Conservation (phyloP, 257 asterid species). For the Nicotiana tomentosiformis region DNA sequence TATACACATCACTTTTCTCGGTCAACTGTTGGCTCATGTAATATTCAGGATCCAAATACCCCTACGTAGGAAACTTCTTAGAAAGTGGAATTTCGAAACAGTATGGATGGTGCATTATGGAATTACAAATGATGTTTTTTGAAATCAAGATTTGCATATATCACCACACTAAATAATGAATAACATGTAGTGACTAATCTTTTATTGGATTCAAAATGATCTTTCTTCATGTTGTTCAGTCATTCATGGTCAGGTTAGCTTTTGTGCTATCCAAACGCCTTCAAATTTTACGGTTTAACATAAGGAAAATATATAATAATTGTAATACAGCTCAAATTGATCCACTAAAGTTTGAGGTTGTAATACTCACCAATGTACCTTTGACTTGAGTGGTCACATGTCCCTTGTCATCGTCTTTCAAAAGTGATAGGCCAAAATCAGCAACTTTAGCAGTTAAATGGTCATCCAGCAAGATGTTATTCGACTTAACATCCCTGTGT, state of each 20-base stretch:
- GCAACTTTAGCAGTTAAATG: conserved; percentile 74
- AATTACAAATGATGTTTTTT: not conserved
- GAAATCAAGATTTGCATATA: not conserved
- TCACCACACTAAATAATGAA: not conserved
- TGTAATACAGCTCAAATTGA: not conserved
- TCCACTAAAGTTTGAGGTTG: not conserved
- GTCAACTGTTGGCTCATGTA: conserved; percentile 87
- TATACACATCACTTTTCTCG: conserved; percentile 76
- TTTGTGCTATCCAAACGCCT: not conserved
- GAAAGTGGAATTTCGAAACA: not conserved
- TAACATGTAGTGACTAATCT: not conserved
- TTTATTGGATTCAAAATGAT: not conserved
- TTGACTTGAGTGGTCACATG: conserved; percentile 87
- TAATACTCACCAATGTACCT: conserved; percentile 73
- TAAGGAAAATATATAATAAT: not conserved
- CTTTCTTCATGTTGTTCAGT: not conserved
- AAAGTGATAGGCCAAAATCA: conserved; percentile 82
- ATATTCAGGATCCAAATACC: conserved; percentile 89
- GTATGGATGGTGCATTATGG: not conserved
- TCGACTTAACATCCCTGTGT: conserved; percentile 81
- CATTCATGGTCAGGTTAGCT: not conserved
- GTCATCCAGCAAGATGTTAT: conserved; percentile 66
- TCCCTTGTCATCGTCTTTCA: conserved; percentile 73
- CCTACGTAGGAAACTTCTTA: conserved; percentile 28
- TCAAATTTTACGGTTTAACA: not conserved